Conservation (phyloP, 2,329 filamentous ascomycete species). For the Periconia sp. region DNA sequence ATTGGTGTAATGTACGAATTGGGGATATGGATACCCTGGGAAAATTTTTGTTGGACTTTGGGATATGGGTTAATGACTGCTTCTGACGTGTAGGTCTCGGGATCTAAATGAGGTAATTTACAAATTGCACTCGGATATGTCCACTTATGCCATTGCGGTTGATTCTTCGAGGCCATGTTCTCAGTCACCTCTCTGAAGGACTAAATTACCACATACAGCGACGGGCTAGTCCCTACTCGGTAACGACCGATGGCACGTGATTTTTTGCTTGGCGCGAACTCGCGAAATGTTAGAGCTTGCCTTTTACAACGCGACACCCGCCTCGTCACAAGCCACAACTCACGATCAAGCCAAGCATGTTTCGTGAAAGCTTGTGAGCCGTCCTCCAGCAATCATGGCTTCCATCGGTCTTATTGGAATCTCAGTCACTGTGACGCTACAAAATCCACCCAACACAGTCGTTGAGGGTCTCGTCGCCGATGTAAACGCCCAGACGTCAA, state of each 20-base stretch:
- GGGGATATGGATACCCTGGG: constrained; percentile 8
- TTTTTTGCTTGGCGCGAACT: constrained; percentile 8
- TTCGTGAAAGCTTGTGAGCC: constrained; percentile 3
- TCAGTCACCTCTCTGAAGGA: too few species aligned
- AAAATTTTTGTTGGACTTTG: background rate
- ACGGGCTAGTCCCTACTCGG: background rate
- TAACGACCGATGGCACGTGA: constrained; percentile 13
- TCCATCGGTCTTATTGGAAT: constrained; percentile 74
- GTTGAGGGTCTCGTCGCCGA: constrained; percentile 74
- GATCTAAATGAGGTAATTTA: too few species aligned
- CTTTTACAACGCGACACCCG: background rate
- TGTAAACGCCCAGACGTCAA: constrained; percentile 66
- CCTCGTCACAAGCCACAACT: background rate
- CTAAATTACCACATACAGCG: too few species aligned
- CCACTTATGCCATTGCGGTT: too few species aligned
- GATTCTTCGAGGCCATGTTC: too few species aligned
- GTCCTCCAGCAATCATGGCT: constrained; percentile 58
- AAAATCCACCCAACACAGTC: constrained; percentile 66
- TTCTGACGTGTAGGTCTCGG: too few species aligned
- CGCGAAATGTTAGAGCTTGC: constrained; percentile 3
- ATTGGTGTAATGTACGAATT: constrained; percentile 45
- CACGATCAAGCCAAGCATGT: constrained; percentile 9
- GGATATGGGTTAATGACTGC: background rate
- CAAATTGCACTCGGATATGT: too few species aligned
- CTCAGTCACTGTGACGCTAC: constrained; percentile 75